phyloP scores from a whole-genome alignment of 352 stramenopile genomes.

The Pythium dissimile region DNA sequence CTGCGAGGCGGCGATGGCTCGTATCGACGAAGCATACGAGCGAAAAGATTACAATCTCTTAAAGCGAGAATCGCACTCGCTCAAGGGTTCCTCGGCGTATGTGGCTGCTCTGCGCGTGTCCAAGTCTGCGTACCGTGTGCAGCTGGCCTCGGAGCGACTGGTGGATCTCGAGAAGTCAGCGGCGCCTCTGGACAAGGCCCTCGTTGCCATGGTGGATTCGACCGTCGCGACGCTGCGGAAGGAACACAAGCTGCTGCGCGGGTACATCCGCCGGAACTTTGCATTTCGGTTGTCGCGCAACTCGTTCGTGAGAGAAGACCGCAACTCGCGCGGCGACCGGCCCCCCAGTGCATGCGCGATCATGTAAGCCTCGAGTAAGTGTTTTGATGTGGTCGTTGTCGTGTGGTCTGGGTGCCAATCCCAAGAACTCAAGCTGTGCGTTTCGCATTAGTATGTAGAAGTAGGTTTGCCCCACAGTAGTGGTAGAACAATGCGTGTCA shows the following conservation, averaged over 20 bases:
- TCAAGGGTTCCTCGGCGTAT: conserved; percentile 82
- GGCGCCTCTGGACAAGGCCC: conserved; percentile 20
- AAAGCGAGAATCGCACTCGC: conserved; percentile 68
- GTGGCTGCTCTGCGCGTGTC: conserved; percentile 72
- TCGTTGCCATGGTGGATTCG: conserved; percentile 33
- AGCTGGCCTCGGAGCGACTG: conserved; percentile 68
- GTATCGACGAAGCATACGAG: conserved; percentile 47
- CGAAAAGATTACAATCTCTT: conserved; percentile 44
- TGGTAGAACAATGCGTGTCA: no score
- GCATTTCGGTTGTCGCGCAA: conserved; percentile 38
- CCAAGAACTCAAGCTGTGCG: no score
- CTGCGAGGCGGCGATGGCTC: conserved; percentile 53
- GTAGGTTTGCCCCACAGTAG: no score
- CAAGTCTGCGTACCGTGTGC: conserved; percentile 77
- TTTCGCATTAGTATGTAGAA: no score
- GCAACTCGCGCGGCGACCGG: conserved; percentile 8
- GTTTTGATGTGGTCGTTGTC: conserved; percentile 2
- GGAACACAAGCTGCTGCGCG: conserved; percentile 58
- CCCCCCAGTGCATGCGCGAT: conserved; percentile 7
- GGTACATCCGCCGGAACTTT: conserved; percentile 82
- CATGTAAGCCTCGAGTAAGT: conserved; percentile 8
- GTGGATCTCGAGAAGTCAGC: conserved; percentile 32
- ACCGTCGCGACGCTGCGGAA: conserved; percentile 48
- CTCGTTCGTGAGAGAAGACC: conserved; percentile 8
- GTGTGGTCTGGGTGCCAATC: conserved; percentile 1